Evolutionary conservation across 345 rosid species (phyloP), one percentile per base, ranked within the genome.

Genomic region (Eucalyptus viminalis): DNA sequence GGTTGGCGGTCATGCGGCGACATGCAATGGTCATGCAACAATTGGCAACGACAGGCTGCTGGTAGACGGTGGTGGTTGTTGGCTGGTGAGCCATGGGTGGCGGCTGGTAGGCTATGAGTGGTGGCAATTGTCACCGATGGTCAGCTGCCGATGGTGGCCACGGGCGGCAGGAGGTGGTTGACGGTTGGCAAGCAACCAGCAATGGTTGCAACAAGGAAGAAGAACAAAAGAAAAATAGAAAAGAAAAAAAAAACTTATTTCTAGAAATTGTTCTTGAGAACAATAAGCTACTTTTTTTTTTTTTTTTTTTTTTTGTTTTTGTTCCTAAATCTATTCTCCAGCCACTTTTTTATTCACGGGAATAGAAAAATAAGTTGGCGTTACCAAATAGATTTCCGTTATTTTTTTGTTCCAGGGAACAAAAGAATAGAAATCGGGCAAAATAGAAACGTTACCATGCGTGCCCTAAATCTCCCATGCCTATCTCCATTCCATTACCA

Each of bases 41-140:
- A 0, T 50, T 50, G 53, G 53, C 0, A 0, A 50, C 1, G 3
- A 0, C 0, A 50, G 53, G 53, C 1, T 50, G 19, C 1, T 0
- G 1, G 3, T 0, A 0, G 53, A 50, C 1, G 7, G 53, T 50
- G 53, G 8, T 0, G 8, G 19, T 50, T 1, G 1, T 50, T 2
- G 19, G 53, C 3, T 0, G 3, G 3, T 50, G 53, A 50, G 53
- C 7, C 7, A 0, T 50, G 53, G 19, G 19, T 0, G 19, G 53
- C 1, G 16, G 53, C 1, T 0, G 6, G 53, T 6, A 1, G 53
- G 53, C 1, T 50, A 14, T 1, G 19, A 50, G 53, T 1, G 53
- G 19, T 0, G 19, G 8, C 7, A 50, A 50, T 0, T 50, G 7
- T 50, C 1, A 0, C 0, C 1, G 0, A 7, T 0, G 1, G 3